Percentiles rank a stretch among this genome's conserved stretches.
Conservation (phyloP, 2,329 filamentous ascomycete genomes). For the Nakataea oryzae region DNA sequence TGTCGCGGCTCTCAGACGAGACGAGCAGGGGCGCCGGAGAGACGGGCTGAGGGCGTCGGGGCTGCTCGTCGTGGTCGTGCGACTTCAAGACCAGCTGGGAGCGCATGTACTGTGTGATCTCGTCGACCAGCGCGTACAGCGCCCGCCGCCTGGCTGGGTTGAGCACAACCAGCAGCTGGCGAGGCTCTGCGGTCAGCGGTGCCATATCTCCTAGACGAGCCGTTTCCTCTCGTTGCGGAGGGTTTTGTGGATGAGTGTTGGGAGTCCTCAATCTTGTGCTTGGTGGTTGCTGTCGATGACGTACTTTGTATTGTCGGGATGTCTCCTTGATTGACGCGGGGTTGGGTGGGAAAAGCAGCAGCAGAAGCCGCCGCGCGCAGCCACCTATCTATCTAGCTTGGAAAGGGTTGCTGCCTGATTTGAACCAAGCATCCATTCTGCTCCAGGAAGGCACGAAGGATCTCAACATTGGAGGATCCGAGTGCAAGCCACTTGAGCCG, state of each 20-base stretch:
- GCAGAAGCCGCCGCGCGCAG: neutral
- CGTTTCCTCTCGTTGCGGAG: neutral
- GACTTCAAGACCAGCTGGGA: constrained; percentile 32
- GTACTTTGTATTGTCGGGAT: neutral
- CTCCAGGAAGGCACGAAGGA: too few relatives aligned
- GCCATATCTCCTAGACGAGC: constrained; percentile 27
- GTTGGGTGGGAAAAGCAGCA: neutral
- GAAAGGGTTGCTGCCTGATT: too few relatives aligned
- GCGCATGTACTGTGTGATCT: constrained; percentile 45
- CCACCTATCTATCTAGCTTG: too few relatives aligned
- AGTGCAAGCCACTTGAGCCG: too few relatives aligned
- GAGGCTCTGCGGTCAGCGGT: constrained; percentile 42
- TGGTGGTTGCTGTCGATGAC: neutral
- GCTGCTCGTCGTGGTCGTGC: constrained; percentile 14
- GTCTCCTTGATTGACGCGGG: neutral
- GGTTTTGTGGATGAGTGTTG: too few relatives aligned
- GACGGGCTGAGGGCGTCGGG: constrained; percentile 13
- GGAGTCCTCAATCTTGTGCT: neutral
- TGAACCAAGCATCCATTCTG: too few relatives aligned
- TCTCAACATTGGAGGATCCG: too few relatives aligned
- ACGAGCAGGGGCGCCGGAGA: constrained; percentile 12
- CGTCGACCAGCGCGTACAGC: constrained; percentile 36
- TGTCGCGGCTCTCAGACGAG: constrained; percentile 9
- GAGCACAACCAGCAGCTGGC: constrained; percentile 43
- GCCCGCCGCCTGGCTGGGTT: constrained; percentile 40